Evolutionary conservation across 1,284 basidiomycete genomes (phyloP).

Genomic region (Cystobasidium sp.): DNA sequence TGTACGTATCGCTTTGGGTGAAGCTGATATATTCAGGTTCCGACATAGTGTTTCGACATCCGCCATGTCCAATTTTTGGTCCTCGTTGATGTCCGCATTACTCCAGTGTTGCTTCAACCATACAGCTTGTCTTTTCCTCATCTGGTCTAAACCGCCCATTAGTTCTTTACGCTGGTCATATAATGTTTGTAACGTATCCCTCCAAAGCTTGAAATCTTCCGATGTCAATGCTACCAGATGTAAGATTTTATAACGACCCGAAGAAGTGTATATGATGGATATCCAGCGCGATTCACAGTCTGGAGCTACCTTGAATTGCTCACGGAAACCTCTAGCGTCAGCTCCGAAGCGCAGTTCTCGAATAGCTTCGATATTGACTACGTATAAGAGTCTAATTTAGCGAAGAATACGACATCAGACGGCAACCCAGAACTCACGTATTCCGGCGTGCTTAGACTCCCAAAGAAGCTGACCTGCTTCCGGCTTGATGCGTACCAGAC

Average conservation of each 20-base stretch:
- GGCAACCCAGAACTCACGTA: slow-evolving; percentile 65
- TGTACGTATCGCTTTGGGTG: slow-evolving; percentile 66
- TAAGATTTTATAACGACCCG: slow-evolving; percentile 84
- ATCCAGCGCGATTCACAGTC: slow-evolving; percentile 60
- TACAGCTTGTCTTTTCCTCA: slow-evolving; percentile 67
- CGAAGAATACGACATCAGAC: slow-evolving; percentile 4
- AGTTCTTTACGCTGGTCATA: slow-evolving; percentile 53
- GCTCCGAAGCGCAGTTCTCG: slow-evolving; percentile 83
- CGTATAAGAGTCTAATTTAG: slow-evolving; percentile 10
- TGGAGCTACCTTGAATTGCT: slow-evolving; percentile 67
- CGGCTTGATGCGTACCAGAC: slow-evolving; percentile 74
- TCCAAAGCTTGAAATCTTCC: slow-evolving; percentile 67
- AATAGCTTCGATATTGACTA: slow-evolving; percentile 80
- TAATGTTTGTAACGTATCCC: slow-evolving; percentile 59
- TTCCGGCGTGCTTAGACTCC: slow-evolving; percentile 75
- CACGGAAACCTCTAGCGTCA: slow-evolving; percentile 76
- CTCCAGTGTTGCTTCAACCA: slow-evolving; percentile 87
- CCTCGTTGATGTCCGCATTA: slow-evolving; percentile 64
- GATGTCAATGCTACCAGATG: slow-evolving; percentile 80
- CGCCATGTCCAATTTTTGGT: slow-evolving; percentile 70
- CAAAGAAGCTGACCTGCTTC: slow-evolving; percentile 81
- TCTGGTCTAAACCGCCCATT: slow-evolving; percentile 59
- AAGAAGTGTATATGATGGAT: slow-evolving; percentile 65
- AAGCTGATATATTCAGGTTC: slow-evolving; percentile 73
- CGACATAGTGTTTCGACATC: slow-evolving; percentile 77